These are phyloP conservation scores for Periconia macrospinosa DNA, from an alignment of 2,329 filamentous ascomycete genomes.

Conservation along the genomic window DNA sequence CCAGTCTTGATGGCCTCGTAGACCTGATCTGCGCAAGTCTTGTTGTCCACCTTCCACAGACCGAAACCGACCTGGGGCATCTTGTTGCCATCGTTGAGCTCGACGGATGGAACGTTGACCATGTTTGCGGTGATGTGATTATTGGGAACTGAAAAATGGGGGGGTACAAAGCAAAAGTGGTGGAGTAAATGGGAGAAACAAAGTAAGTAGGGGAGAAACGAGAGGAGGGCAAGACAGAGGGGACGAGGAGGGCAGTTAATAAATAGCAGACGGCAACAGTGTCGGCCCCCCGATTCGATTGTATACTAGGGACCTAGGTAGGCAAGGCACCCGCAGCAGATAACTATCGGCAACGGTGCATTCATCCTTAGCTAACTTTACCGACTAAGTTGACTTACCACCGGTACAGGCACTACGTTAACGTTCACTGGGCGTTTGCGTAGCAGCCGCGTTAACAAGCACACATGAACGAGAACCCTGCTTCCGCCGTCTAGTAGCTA, in stretches of 20 bases:
- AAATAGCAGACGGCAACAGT: neutral
- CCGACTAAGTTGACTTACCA: neutral
- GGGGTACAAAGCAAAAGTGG: neutral
- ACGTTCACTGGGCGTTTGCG: too few relatives aligned
- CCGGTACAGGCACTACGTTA: too few relatives aligned
- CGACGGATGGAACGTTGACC: slow-evolving; percentile 31
- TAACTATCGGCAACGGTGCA: neutral
- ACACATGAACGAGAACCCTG: too few relatives aligned
- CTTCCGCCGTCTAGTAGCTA: too few relatives aligned
- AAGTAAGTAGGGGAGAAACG: neutral
- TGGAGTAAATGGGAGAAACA: neutral
- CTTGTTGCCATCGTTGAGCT: slow-evolving; percentile 40
- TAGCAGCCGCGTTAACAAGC: too few relatives aligned
- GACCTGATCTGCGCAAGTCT: slow-evolving; percentile 32
- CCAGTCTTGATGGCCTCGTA: slow-evolving; percentile 43
- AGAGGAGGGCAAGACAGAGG: neutral
- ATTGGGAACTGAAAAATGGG: neutral
- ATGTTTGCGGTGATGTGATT: slow-evolving; percentile 19
- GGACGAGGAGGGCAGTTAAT: neutral
- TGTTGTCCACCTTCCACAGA: slow-evolving; percentile 39
- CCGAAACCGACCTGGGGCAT: slow-evolving; percentile 41
- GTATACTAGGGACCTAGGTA: neutral
- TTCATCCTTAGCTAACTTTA: neutral
- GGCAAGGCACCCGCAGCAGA: neutral
- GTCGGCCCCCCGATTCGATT: neutral